A percentile compares a stretch with the other conserved stretches of the same genome.
These are phyloP conservation scores for Amanita pseudoporphyria DNA, from an alignment of 768 basidiomycete species.

Conservation along the genomic window DNA sequence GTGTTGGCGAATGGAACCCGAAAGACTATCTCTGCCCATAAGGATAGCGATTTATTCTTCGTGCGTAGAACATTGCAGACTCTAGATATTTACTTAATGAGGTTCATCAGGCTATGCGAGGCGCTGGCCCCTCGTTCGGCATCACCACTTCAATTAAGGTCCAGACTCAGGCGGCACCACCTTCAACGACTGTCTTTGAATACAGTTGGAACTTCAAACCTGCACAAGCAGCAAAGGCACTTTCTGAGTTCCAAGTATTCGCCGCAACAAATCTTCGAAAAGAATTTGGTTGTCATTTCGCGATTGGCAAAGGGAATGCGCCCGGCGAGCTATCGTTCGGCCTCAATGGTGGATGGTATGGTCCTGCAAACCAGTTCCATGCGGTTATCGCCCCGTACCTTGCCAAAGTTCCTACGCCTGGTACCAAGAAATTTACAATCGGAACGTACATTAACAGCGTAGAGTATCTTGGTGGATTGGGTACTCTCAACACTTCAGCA, in stretches of 20 bases:
- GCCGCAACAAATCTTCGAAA: slow-evolving; percentile 24
- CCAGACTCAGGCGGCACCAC: slow-evolving; percentile 25
- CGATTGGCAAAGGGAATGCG: slow-evolving; percentile 23
- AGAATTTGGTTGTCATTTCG: slow-evolving; percentile 26
- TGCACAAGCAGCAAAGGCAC: slow-evolving; percentile 20
- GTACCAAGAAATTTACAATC: slow-evolving; percentile 8
- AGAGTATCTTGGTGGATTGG: slow-evolving; percentile 17
- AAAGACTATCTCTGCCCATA: slow-evolving; percentile 18
- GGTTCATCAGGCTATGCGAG: slow-evolving; percentile 26
- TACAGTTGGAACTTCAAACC: slow-evolving; percentile 29
- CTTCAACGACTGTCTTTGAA: slow-evolving; percentile 24
- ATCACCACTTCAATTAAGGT: slow-evolving; percentile 28
- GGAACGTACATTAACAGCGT: slow-evolving; percentile 26
- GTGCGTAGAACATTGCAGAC: slow-evolving; percentile 16
- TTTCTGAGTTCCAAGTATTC: slow-evolving; percentile 28
- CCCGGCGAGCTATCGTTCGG: slow-evolving; percentile 18
- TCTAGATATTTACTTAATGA: slow-evolving; percentile 4
- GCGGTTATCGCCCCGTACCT: slow-evolving; percentile 23
- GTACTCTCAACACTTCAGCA: slow-evolving; percentile 15
- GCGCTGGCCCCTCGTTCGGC: slow-evolving; percentile 29
- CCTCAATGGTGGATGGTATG: slow-evolving; percentile 22
- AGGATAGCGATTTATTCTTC: slow-evolving; percentile 36
- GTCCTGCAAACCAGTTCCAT: slow-evolving; percentile 14
- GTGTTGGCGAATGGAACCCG: slow-evolving; percentile 24
- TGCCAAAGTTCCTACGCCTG: slow-evolving; percentile 9